These are phyloP conservation scores for Crithidia sp. DNA, from an alignment of 208 protist species.

Conservation along the genomic window DNA sequence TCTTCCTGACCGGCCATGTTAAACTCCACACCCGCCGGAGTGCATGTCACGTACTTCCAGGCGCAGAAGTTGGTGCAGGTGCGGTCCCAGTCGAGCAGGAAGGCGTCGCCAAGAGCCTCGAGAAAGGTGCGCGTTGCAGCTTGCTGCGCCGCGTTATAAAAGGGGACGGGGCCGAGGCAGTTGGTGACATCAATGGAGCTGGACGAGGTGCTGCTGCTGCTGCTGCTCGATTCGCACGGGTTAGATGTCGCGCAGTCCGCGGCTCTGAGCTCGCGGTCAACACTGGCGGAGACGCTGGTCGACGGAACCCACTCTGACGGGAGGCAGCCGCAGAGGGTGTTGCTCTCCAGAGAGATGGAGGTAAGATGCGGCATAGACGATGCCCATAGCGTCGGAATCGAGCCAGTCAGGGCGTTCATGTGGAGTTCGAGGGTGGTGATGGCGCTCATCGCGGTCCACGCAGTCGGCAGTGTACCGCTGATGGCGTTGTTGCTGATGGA, in stretches of 20 bases:
- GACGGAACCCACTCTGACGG: background rate
- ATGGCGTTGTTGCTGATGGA: constrained; percentile 17
- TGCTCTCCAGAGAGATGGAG: background rate
- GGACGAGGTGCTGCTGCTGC: constrained; percentile 5
- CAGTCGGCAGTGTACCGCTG: constrained; percentile 6
- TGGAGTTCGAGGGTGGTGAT: background rate
- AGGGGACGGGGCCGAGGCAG: constrained; percentile 9
- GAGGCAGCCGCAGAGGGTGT: constrained; percentile 9
- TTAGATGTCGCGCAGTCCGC: background rate
- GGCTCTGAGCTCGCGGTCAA: background rate
- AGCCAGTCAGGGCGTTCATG: background rate
- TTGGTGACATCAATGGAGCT: constrained; percentile 5
- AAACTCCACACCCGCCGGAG: constrained; percentile 10
- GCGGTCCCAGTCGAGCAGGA: background rate
- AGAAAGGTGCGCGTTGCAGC: constrained; percentile 7
- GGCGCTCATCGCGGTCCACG: constrained; percentile 1
- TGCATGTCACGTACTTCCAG: constrained; percentile 11
- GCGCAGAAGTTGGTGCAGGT: constrained; percentile 9
- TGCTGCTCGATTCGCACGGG: background rate
- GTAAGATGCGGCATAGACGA: background rate
- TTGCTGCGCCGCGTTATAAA: constrained; percentile 5
- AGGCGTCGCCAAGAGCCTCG: background rate
- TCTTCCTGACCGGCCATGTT: background rate
- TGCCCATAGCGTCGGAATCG: background rate
- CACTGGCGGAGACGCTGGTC: background rate